Base-by-base conservation (phyloP, 2,329 filamentous ascomycete genomes). In the Aspergillus novofumigatus region DNA sequence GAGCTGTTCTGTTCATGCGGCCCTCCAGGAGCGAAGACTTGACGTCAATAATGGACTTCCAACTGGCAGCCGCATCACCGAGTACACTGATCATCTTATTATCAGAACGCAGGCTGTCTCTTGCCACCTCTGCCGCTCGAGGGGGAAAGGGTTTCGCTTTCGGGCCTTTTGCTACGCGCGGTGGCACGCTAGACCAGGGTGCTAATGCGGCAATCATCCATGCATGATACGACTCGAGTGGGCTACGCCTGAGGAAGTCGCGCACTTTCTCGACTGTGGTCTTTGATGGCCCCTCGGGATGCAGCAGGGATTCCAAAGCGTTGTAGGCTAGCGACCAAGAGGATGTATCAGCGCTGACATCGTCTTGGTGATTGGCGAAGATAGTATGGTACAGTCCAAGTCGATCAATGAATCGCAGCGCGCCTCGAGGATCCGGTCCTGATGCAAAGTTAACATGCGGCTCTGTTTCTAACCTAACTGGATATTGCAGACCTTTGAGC, bases 21-120 rank as follows among this genome's bases (percentile, higher is more conserved):
- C 64, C 59, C 20, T 63, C 60, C 17, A 73, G 59, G 4, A 75
- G 59, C 8, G 67, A 62, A 5, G 62, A 63, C 65, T 91, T 91
- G 17, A 88, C 69, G 9, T 73, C 74, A 28, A 83, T 77, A n/a
- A 96, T 90, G 47, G 86, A 81, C 3, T 75, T 65, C 49, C 83
- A 79, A 62, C 92, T 81, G n/a, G 77, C 79, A 51, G 88, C 80
- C 8, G 88, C 83, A 23, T 85, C 83, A 14, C 82, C 81, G 54
- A 94, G 77, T 4, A 93, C 75, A 61, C 86, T 86, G 47, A 83
- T 84, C 4, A 91, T 77, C 69, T 88, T 94, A 69, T 92, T 96
- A 2, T 89, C 85, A 1, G 87, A 83, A 67, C 89, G 91, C 69
- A 96, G 85, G 4, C 91, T 91, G 69, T 95, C 90, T 32, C 88